Conservation (phyloP, 352 stramenopile genomes). For the Globisporangium abappressorium region DNA sequence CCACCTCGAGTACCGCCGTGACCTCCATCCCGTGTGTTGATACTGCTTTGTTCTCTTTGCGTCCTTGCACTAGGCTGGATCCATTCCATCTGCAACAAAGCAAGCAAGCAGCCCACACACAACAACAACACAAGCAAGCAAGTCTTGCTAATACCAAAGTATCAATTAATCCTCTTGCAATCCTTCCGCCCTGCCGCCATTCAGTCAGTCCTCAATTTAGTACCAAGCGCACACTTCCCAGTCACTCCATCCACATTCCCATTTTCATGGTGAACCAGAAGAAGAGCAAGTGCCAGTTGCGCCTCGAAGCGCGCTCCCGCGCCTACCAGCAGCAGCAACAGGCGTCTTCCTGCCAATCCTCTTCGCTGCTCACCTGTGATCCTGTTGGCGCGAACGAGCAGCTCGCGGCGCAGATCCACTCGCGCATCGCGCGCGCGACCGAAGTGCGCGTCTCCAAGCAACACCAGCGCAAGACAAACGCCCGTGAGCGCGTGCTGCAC, state of each 20-base stretch:
- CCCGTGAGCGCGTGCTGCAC: constrained; percentile 51
- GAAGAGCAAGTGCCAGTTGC: constrained; percentile 72
- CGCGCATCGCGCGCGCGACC: constrained; percentile 47
- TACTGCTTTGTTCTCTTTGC: background rate
- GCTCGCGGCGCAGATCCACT: constrained; percentile 33
- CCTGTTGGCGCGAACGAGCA: constrained; percentile 9
- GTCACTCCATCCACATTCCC: background rate
- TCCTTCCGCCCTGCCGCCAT: background rate
- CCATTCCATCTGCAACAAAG: background rate
- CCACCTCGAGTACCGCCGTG: background rate
- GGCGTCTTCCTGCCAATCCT: background rate
- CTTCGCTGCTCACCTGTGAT: background rate
- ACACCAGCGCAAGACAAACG: constrained; percentile 35
- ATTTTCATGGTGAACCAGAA: constrained; percentile 45
- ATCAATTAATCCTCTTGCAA: background rate
- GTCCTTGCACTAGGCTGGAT: constrained; percentile 2
- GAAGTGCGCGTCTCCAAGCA: constrained; percentile 41
- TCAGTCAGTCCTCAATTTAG: constrained; percentile 4
- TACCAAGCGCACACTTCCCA: constrained; percentile 1
- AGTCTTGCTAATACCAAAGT: constrained; percentile 6
- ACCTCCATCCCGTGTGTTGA: constrained; percentile 1
- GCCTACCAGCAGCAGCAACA: constrained; percentile 23
- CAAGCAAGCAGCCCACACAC: background rate
- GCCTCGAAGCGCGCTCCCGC: constrained; percentile 50
- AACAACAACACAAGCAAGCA: background rate